phyloP scores from a whole-genome alignment of 192 early-diverging fungal species.

The Phycomyces nitens region DNA sequence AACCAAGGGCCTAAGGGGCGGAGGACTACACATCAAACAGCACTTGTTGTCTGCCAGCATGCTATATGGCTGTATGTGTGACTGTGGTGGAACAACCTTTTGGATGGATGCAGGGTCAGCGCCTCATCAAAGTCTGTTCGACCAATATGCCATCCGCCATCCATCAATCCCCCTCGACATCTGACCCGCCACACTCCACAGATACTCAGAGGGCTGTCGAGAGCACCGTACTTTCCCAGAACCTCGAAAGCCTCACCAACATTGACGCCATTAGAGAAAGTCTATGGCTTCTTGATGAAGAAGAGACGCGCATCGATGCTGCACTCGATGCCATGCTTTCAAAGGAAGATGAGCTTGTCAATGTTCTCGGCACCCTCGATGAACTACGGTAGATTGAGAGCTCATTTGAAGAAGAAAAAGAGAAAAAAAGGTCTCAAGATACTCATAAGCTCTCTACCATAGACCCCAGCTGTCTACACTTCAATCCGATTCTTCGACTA shows the following conservation, averaged over 20 bases:
- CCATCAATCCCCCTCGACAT: background rate
- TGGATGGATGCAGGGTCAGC: background rate
- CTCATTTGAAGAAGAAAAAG: background rate
- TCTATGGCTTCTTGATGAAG: slow-evolving; percentile 53
- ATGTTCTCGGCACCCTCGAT: slow-evolving; percentile 49
- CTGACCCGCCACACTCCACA: background rate
- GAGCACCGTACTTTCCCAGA: slow-evolving; percentile 6
- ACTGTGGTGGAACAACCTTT: background rate
- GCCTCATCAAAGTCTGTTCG: no score
- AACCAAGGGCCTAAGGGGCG: no score
- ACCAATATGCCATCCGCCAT: background rate
- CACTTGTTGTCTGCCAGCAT: no score
- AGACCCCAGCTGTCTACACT: slow-evolving; percentile 55
- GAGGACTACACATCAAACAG: no score
- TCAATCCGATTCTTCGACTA: slow-evolving; percentile 41
- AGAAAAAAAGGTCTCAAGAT: background rate
- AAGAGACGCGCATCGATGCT: slow-evolving; percentile 59
- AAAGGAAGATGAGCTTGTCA: slow-evolving; percentile 29
- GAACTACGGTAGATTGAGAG: slow-evolving; percentile 42
- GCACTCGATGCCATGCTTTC: slow-evolving; percentile 55
- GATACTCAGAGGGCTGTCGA: background rate
- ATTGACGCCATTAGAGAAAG: slow-evolving; percentile 58
- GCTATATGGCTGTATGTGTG: background rate
- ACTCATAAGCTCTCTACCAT: slow-evolving; percentile 7
- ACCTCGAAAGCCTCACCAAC: slow-evolving; percentile 54